Evolutionary conservation across 2,329 filamentous ascomycete genomes (phyloP), one percentile per base, ranked within the genome.

Genomic region (Aspergillus terreus): DNA sequence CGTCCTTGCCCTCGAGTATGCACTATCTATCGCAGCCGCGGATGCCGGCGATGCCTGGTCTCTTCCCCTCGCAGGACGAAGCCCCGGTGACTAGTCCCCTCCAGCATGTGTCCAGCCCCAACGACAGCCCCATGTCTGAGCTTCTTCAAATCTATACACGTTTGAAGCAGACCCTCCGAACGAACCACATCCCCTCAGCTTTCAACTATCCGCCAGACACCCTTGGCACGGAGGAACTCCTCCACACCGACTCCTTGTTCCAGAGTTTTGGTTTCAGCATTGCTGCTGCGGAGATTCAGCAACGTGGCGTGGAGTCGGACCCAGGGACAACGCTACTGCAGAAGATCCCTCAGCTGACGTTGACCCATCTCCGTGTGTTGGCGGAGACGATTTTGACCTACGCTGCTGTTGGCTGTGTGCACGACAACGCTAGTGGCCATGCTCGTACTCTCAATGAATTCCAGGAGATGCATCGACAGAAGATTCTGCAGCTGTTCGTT

Each of bases 361-460:
- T 99, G 53, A 94, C 89, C 1, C 91, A 97, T 67, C 78, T 99
- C 25, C 88, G 92, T 45, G 86, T 97, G 25, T 76, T 97, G 21
- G 86, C 90, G 1, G 94, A 96, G 73, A 97, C 92, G 1, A 87
- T 89, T 1, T 83, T 87, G 27, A 92, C 92, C 0, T 97, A 94
- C 69, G 81, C 92, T 49, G 82, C 90, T 1, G 78, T 95, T 52
- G 88, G 90, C 1, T 83, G 84, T 4, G 78, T 92, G 40, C 80
- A 83, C 46, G 77, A 80, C 17, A 77, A 75, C 3, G 79, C 81
- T 0, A 78, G 82, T 6, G 86, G 82, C 55, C 79, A 78, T 53
- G 82, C 56, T 14, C 66, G 61, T 12, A 58, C 88, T 11, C 80
- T 82, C 45, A 74, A 73, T 44, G 89, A 94, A 64, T 89, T 88